Evolutionary conservation across 345 rosid genomes (phyloP), one percentile per base, ranked within the genome.

Genomic region (Mercurialis annua): DNA sequence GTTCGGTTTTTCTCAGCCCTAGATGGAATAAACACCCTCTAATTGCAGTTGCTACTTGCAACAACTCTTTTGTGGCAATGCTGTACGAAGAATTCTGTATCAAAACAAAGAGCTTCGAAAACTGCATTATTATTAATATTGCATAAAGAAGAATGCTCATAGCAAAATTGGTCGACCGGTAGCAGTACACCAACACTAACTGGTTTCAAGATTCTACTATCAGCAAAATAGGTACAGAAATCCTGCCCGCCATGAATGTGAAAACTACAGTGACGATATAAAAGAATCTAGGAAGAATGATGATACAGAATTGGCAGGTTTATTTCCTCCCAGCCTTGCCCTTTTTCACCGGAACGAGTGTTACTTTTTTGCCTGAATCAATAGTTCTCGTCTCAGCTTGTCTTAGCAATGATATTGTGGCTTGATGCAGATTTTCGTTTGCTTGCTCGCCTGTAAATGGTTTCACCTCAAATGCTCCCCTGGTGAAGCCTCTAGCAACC

Each of bases 391-490:
- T 70, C 66, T 85, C 96, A 58, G 85, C 80, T 49, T 75, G 82
- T 67, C 79, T 78, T 67, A 92, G 67, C 72, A 86, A 67, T 36
- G 92, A 82, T 66, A 93, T 87, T 49, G 86, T 76, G 38, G 73
- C 86, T 76, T 78, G 85, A 72, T 79, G 86, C 69, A 71, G 88
- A 66, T 71, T 81, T 67, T 86, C 80, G 47, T 74, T 78, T 24
- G 77, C 71, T 76, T 78, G 85, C 58, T 85, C 97, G 20, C 84
- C 87, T 57, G 85, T 74, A 61, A 81, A 89, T 44, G 83, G 92
- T 76, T 87, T 85, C 71, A 93, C 83, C 78, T 93, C 94, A 66
- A 90, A 93, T 48, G 82, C 78, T 71, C 96, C 98, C 67, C 97
- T 84, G 1, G 75, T 71, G 76, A 89, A 87, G 56, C 89, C 96